Conservation (phyloP, 1,284 basidiomycete species). For the Veloboletus limbatus region DNA sequence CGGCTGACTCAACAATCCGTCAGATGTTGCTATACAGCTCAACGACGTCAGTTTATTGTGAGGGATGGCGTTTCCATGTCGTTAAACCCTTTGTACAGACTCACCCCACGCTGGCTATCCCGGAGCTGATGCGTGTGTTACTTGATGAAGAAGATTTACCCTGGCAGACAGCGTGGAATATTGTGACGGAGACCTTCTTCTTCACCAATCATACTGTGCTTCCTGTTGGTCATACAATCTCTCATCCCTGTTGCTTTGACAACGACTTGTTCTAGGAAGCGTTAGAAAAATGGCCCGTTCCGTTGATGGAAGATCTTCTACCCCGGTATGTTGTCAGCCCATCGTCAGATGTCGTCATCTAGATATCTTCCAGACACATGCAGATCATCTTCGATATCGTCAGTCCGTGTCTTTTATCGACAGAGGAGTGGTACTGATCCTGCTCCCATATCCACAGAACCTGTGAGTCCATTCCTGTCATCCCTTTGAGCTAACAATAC, state of each 20-base stretch:
- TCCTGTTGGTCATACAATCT: conserved; percentile 45
- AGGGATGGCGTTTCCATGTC: not conserved
- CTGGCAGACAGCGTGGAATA: conserved; percentile 83
- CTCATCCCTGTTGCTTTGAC: not conserved
- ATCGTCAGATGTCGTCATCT: not conserved
- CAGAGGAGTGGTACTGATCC: conserved; percentile 8
- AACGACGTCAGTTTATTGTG: conserved; percentile 60
- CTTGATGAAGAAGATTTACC: conserved; percentile 86
- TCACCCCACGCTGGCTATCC: conserved; percentile 90
- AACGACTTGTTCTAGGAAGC: conserved; percentile 50
- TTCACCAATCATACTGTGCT: conserved; percentile 92
- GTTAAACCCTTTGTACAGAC: conserved; percentile 48
- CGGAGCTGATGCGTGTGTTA: conserved; percentile 89
- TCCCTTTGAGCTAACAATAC: not conserved
- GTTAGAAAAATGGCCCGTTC: conserved; percentile 85
- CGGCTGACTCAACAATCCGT: conserved; percentile 4
- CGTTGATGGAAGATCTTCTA: conserved; percentile 77
- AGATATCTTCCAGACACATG: conserved; percentile 52
- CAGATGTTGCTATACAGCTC: conserved; percentile 84
- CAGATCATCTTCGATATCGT: conserved; percentile 91
- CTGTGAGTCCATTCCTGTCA: conserved; percentile 36
- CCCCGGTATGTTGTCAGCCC: conserved; percentile 47
- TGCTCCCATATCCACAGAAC: conserved; percentile 37
- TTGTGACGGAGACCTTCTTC: conserved; percentile 86
- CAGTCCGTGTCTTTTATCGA: conserved; percentile 32